Percentiles rank a stretch among this genome's conserved stretches.
Evolutionary conservation across 2,329 filamentous ascomycete genomes (phyloP).

Genomic region (Phoma herbarum): DNA sequence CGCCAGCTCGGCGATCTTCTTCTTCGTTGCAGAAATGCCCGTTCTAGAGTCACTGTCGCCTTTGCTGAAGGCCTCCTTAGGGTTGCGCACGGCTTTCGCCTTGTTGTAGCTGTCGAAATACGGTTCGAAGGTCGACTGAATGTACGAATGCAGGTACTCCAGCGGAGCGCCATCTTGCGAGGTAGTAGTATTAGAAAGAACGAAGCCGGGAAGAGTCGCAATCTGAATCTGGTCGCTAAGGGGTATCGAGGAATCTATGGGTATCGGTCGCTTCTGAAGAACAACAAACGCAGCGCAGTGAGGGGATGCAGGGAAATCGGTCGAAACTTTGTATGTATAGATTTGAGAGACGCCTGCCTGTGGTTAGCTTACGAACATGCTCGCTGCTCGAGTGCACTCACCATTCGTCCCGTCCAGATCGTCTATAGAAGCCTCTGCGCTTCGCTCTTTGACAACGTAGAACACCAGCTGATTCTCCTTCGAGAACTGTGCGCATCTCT

Average conservation of each 20-base stretch:
- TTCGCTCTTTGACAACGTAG: constrained; percentile 87
- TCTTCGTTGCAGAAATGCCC: constrained; percentile 95
- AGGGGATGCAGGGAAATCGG: constrained; percentile 80
- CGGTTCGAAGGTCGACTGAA: constrained; percentile 90
- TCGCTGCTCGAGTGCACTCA: constrained; percentile 26
- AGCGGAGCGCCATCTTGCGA: constrained; percentile 85
- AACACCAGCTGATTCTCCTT: constrained; percentile 86
- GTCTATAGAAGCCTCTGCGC: constrained; percentile 55
- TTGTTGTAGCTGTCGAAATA: constrained; percentile 98
- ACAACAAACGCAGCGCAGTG: constrained; percentile 87
- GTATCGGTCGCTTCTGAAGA: constrained; percentile 86
- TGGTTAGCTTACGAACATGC: constrained; percentile 45
- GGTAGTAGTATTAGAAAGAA: constrained; percentile 71
- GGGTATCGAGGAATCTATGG: constrained; percentile 83
- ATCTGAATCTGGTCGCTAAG: constrained; percentile 91
- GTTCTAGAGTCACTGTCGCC: constrained; percentile 90
- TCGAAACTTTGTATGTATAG: constrained; percentile 81
- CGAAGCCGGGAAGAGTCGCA: constrained; percentile 86
- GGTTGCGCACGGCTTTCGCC: constrained; percentile 69
- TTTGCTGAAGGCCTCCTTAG: constrained; percentile 67
- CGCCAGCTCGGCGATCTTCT: constrained; percentile 93
- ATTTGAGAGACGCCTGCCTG: constrained; percentile 52
- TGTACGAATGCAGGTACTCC: constrained; percentile 88
- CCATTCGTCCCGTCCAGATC: constrained; percentile 45
- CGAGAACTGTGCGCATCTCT: constrained; percentile 88